Evolutionary conservation across 768 basidiomycete species (phyloP).

Genomic region (Phlebiopsis gigantea): DNA sequence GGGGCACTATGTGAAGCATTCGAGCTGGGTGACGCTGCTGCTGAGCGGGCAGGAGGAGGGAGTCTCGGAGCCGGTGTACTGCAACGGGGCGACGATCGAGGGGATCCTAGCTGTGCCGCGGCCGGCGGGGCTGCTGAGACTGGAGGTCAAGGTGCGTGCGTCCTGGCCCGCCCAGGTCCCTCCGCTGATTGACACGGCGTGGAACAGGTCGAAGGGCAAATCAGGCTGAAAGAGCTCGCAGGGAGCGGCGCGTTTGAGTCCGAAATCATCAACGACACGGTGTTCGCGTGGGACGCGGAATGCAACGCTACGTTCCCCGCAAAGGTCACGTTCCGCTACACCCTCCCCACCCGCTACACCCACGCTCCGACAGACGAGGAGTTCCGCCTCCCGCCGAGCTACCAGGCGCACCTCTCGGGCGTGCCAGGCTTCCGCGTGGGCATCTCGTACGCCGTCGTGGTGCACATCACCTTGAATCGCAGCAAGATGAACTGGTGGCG

Average conservation of each 20-base stretch:
- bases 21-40: slow-evolving; percentile 16
- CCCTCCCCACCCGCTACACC: slow-evolving; percentile 18
- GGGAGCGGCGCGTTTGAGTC: slow-evolving; percentile 16
- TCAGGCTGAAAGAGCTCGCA: slow-evolving; percentile 24
- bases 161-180: background rate
- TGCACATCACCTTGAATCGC: slow-evolving; percentile 15
- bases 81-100: slow-evolving; percentile 19
- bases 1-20: slow-evolving; percentile 20
- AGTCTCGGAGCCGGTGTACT: slow-evolving; percentile 13
- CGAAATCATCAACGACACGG: slow-evolving; percentile 14
- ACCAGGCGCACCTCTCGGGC: slow-evolving; percentile 15
- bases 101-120: slow-evolving; percentile 19
- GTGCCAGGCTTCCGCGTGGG: slow-evolving; percentile 22
- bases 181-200: background rate
- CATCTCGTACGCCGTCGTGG: slow-evolving; percentile 20
- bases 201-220: slow-evolving; percentile 22
- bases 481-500: slow-evolving; percentile 20
- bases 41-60: slow-evolving; percentile 20
- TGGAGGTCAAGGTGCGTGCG: slow-evolving; percentile 18
- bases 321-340: slow-evolving; percentile 20
- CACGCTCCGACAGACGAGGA: slow-evolving; percentile 9
- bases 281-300: slow-evolving; percentile 20
- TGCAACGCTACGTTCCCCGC: slow-evolving; percentile 17
- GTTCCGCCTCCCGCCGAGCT: slow-evolving; percentile 21
- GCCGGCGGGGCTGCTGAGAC: slow-evolving; percentile 16